Evolutionary conservation across 83 land plant species (phyloP).

Genomic region (Picea abies): DNA sequence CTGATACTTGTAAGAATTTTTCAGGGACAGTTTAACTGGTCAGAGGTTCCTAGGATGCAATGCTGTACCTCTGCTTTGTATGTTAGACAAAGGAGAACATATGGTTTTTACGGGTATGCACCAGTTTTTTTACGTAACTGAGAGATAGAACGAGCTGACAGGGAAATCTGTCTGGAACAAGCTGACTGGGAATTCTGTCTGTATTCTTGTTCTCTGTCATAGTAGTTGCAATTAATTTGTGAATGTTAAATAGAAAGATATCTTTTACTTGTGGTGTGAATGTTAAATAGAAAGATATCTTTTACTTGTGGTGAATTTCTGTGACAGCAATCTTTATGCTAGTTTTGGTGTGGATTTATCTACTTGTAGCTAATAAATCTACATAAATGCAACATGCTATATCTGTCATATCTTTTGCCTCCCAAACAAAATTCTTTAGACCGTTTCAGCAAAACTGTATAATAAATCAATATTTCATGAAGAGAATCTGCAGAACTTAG

Average conservation of each 20-base stretch:
- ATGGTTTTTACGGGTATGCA: background rate
- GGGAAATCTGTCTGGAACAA: background rate
- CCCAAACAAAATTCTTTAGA: background rate
- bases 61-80: background rate
- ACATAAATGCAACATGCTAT: background rate
- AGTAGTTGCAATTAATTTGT: conserved; percentile 1
- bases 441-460: background rate
- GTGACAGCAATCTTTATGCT: background rate
- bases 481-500: background rate
- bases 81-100: background rate
- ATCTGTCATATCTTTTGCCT: background rate
- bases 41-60: background rate
- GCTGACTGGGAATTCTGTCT: background rate
- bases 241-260: background rate
- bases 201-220: background rate
- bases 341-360: background rate
- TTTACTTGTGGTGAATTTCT: background rate
- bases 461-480: background rate
- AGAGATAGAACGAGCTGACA: background rate
- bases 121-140: background rate
- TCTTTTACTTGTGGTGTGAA: no score
- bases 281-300: no score
- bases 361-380: background rate
- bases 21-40: background rate
- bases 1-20: background rate